A percentile compares a stretch with the other conserved stretches of the same genome.
Conservation (phyloP, 768 basidiomycete species). For the Rhodocollybia butyracea region DNA sequence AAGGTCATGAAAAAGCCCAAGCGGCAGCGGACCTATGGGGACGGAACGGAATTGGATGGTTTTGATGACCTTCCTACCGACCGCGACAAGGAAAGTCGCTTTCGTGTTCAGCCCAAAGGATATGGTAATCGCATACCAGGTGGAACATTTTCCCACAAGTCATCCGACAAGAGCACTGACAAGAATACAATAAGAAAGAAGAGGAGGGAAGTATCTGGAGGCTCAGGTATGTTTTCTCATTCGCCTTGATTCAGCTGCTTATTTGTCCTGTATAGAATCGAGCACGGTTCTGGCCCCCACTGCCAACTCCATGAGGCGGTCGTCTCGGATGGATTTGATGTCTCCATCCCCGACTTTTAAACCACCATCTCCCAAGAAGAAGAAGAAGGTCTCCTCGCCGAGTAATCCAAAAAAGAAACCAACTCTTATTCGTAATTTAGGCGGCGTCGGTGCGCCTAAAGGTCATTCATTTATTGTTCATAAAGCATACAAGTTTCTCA, state of each 20-base stretch:
- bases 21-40: conserved; percentile 72
- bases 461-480: conserved; percentile 40
- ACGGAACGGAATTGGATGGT: conserved; percentile 86
- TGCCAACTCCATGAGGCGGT: conserved; percentile 55
- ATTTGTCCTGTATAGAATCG: conserved; percentile 13
- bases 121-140: conserved; percentile 62
- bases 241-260: conserved; percentile 3
- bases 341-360: conserved; percentile 30
- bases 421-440: conserved; percentile 83
- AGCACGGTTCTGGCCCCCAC: conserved; percentile 33
- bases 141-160: conserved; percentile 41
- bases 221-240: conserved; percentile 35
- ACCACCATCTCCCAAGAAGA: conserved; percentile 47
- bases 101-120: conserved; percentile 71
- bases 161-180: conserved; percentile 29
- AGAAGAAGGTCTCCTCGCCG: conserved; percentile 46
- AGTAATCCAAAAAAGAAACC: conserved; percentile 66
- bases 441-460: conserved; percentile 65
- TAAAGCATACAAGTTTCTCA: conserved; percentile 14
- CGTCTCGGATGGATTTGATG: conserved; percentile 55
- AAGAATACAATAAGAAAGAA: conserved; percentile 61
- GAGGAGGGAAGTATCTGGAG: conserved; percentile 42
- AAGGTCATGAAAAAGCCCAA: conserved; percentile 77
- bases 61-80: conserved; percentile 88
- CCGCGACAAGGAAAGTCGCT: conserved; percentile 75